Conservation (phyloP, 2,329 filamentous ascomycete species). For the Epicoccum sorghinum region DNA sequence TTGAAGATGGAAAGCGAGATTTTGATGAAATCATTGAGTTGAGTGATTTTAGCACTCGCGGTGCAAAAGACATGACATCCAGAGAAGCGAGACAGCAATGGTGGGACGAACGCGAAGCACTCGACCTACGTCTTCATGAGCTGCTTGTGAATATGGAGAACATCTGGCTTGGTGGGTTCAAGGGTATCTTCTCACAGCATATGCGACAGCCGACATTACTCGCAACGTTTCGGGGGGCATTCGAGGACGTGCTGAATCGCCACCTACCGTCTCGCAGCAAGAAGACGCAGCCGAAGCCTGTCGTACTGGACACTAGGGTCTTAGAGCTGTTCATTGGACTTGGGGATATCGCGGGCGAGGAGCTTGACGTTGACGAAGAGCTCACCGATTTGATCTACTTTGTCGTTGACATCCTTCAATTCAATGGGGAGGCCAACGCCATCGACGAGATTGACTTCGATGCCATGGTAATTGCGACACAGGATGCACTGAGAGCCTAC, state of each 20-base stretch:
- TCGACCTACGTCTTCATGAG: slow-evolving; percentile 78
- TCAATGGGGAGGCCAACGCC: slow-evolving; percentile 93
- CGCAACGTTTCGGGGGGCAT: slow-evolving; percentile 75
- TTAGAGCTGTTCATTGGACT: slow-evolving; percentile 89
- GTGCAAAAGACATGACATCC: slow-evolving; percentile 70
- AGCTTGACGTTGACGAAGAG: slow-evolving; percentile 80
- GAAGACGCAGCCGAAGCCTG: slow-evolving; percentile 56
- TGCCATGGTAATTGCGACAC: slow-evolving; percentile 82
- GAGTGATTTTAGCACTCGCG: slow-evolving; percentile 85
- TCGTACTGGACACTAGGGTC: slow-evolving; percentile 69
- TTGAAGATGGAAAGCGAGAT: slow-evolving; percentile 78
- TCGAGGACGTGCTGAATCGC: slow-evolving; percentile 79
- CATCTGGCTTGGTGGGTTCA: slow-evolving; percentile 94
- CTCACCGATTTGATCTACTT: slow-evolving; percentile 95
- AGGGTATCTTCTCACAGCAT: slow-evolving; percentile 86
- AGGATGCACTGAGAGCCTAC: slow-evolving; percentile 83
- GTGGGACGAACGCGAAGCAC: slow-evolving; percentile 84
- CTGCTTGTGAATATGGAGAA: slow-evolving; percentile 86
- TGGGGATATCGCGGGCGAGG: slow-evolving; percentile 71
- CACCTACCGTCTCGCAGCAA: slow-evolving; percentile 83
- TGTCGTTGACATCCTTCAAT: slow-evolving; percentile 93
- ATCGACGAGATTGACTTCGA: slow-evolving; percentile 99
- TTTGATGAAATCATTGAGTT: slow-evolving; percentile 80
- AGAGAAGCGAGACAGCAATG: slow-evolving; percentile 81
- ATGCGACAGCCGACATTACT: slow-evolving; percentile 67